phyloP scores from a whole-genome alignment of 2,329 filamentous ascomycete species.

The Laburnicola sp. region DNA sequence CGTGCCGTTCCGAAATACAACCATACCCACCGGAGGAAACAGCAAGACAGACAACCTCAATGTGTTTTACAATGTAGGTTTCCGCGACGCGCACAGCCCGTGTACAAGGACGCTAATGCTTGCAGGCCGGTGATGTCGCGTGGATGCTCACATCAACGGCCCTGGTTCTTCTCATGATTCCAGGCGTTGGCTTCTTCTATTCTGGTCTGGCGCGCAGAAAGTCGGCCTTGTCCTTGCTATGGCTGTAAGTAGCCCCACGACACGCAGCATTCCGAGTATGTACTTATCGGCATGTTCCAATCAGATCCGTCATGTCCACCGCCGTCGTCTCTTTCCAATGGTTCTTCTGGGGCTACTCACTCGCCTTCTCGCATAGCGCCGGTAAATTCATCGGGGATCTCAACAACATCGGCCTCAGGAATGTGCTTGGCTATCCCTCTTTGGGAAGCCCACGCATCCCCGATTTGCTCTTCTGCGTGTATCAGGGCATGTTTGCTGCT shows the following conservation, averaged over 20 bases:
- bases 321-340: constrained; percentile 85
- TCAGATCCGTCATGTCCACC: constrained; percentile 70
- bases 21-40: constrained; percentile 66
- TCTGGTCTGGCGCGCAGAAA: constrained; percentile 86
- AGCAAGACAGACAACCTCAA: constrained; percentile 73
- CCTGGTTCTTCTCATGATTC: constrained; percentile 88
- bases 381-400: constrained; percentile 77
- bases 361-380: constrained; percentile 78
- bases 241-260: constrained; percentile 53
- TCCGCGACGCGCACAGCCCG: constrained; percentile 8
- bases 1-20: constrained; percentile 58
- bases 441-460: constrained; percentile 74
- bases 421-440: constrained; percentile 74
- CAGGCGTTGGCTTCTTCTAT: constrained; percentile 93
- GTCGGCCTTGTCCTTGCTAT: constrained; percentile 83
- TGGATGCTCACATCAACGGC: constrained; percentile 78
- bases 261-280: neutral
- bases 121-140: constrained; percentile 75
- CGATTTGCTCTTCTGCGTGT: constrained; percentile 82
- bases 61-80: constrained; percentile 75
- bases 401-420: constrained; percentile 75
- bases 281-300: neutral
- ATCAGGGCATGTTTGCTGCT: constrained; percentile 85
- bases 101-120: constrained; percentile 30
- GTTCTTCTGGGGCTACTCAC: constrained; percentile 93